Percentiles rank a stretch among this genome's conserved stretches.
phyloP scores from a whole-genome alignment of 257 asterid genomes.

The Rhazya stricta region DNA sequence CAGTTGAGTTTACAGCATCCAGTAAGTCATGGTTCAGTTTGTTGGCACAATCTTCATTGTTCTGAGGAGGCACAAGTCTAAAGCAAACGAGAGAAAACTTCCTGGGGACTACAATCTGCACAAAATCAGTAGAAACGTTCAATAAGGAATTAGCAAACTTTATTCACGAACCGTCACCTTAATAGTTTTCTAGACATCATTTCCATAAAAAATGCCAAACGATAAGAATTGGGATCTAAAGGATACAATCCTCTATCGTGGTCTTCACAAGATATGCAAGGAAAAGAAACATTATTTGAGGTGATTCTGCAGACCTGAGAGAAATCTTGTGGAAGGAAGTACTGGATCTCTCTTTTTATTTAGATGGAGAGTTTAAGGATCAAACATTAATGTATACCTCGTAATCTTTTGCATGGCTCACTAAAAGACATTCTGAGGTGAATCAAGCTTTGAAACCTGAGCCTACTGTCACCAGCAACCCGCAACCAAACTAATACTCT shows the following conservation, averaged over 20 bases:
- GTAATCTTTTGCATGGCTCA: not conserved
- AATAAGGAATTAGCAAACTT: not conserved
- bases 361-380: not conserved
- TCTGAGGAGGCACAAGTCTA: constrained; percentile 46
- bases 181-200: not conserved
- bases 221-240: not conserved
- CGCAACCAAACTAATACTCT: not conserved
- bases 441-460: not conserved
- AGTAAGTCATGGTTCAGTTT: constrained; percentile 57
- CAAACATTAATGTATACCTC: not conserved
- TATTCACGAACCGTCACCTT: not conserved
- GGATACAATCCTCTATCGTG: not conserved
- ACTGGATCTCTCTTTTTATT: not conserved
- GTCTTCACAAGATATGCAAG: not conserved
- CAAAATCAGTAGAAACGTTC: not conserved
- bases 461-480: not conserved
- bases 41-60: constrained; percentile 40
- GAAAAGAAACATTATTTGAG: not conserved
- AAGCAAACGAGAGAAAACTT: constrained; percentile 81
- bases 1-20: constrained; percentile 76
- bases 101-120: constrained; percentile 71
- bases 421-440: not conserved
- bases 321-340: not conserved
- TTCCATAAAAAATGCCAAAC: not conserved
- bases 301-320: not conserved